Evolutionary conservation across 2,329 filamentous ascomycete species (phyloP), one percentile per base, ranked within the genome.

Genomic region (Juglanconis oblonga): DNA sequence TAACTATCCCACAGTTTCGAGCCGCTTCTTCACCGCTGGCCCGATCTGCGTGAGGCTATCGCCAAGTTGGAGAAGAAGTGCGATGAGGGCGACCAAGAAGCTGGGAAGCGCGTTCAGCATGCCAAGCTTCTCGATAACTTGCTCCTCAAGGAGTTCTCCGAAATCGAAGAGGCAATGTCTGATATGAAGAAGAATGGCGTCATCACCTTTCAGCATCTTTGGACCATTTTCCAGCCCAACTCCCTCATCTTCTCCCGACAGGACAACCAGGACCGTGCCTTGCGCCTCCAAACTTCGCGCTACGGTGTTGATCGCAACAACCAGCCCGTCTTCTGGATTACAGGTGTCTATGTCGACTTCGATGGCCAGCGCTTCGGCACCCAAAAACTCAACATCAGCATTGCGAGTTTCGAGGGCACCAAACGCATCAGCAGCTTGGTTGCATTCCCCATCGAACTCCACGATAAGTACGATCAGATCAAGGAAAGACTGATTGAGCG

Each of bases 341-440:
- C 7, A 11, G 29, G 17, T 11, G 36, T 62, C 4, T 74, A 68
- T 55, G 62, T 72, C 24, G 73, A 74, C 61, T 74, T 67, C 36
- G 70, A 75, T 49, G 73, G 74, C n/a, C 67, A 73, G 24, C 62
- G 57, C 8, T 64, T 73, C 5, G 71, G 72, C 11, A 64, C 62
- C 3, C 64, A 67, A 3, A 58, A 36, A 31, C 58, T 52, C 6
- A 59, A 64, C n/a, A 40, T 73, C 2, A 49, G 63, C 17, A 67
- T 74, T 24, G 55, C 60, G 4, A 63, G 66, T n/a, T 74, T 72
- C 52, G 42, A 61, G 58, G 67, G 57, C 17, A 64, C 61, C 54
- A 69, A 64, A 35, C 58, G 70, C 4, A 62, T 67, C 42, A 65
- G 65, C 11, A 62, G 65, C 7, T 66, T 74, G 17, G 55, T 61